Conservation (phyloP, 179 eudicot genomes). For the Amaranthus tricolor region DNA sequence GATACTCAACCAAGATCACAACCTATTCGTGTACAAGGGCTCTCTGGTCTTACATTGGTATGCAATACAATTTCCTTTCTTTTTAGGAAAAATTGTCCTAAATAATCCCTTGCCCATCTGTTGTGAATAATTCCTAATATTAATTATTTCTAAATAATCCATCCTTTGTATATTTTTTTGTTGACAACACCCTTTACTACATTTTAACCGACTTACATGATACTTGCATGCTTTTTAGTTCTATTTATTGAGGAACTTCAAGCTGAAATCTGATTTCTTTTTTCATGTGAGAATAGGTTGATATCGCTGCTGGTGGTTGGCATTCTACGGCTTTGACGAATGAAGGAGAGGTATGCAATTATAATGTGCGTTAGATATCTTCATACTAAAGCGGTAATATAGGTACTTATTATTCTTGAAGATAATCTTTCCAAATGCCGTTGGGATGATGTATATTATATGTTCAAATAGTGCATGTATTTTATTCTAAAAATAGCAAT, state of each 20-base stretch:
- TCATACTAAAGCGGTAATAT: background rate
- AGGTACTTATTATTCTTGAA: too few relatives aligned
- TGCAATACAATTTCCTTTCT: background rate
- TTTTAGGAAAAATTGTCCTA: too few relatives aligned
- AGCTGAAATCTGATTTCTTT: background rate
- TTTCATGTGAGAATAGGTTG: conserved; percentile 52
- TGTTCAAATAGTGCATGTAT: too few relatives aligned
- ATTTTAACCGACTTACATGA: conserved; percentile 1
- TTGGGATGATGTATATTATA: too few relatives aligned
- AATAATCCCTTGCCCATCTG: too few relatives aligned
- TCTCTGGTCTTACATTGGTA: conserved; percentile 79
- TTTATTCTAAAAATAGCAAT: background rate
- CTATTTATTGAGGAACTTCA: background rate
- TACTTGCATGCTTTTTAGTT: background rate
- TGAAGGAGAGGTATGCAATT: conserved; percentile 78
- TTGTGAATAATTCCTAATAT: too few relatives aligned
- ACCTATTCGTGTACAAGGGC: conserved; percentile 83
- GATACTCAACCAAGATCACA: conserved; percentile 99
- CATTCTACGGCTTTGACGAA: conserved; percentile 89
- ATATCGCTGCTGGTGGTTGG: conserved; percentile 99
- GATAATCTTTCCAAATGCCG: too few relatives aligned
- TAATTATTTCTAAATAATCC: too few relatives aligned
- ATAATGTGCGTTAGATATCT: background rate
- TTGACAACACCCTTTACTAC: too few relatives aligned
- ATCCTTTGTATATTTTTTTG: too few relatives aligned